These are phyloP conservation scores for Pugionium cornutum DNA, from an alignment of 345 rosid species.

Conservation along the genomic window DNA sequence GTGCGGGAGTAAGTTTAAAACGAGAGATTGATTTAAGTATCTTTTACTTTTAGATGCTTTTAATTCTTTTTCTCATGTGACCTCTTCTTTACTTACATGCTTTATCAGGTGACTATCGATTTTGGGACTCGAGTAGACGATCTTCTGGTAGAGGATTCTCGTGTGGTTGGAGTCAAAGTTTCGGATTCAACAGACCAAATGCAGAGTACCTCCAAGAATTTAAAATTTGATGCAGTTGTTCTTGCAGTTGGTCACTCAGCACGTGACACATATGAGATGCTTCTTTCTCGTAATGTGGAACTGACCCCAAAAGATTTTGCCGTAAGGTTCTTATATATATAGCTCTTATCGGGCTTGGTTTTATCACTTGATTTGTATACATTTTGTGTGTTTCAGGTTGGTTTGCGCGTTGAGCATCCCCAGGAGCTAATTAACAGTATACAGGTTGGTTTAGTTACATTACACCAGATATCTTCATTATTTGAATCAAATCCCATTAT, in stretches of 20 bases:
- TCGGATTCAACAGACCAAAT: slow-evolving; percentile 55
- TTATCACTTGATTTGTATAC: slow-evolving; percentile 24
- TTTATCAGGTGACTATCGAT: slow-evolving; percentile 66
- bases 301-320: slow-evolving; percentile 87
- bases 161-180: slow-evolving; percentile 69
- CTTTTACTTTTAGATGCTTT: slow-evolving; percentile 18
- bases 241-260: slow-evolving; percentile 99
- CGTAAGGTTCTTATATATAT: slow-evolving; percentile 50
- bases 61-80: not conserved
- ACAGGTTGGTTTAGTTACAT: slow-evolving; percentile 52
- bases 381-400: slow-evolving; percentile 60
- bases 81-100: slow-evolving; percentile 18
- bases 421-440: slow-evolving; percentile 86
- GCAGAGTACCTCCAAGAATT: slow-evolving; percentile 41
- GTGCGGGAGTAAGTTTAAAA: slow-evolving; percentile 62
- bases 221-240: slow-evolving; percentile 71
- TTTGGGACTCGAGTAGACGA: slow-evolving; percentile 89
- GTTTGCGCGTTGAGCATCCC: slow-evolving; percentile 95
- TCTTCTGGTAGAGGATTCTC: slow-evolving; percentile 61
- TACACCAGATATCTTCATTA: slow-evolving; percentile 1
- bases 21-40: slow-evolving; percentile 20
- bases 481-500: slow-evolving; percentile 6
- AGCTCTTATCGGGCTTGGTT: not conserved
- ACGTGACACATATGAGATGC: slow-evolving; percentile 87
- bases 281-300: slow-evolving; percentile 77